Base-by-base conservation (phyloP, 169 alveolate genomes). In the Babesia ovata region DNA sequence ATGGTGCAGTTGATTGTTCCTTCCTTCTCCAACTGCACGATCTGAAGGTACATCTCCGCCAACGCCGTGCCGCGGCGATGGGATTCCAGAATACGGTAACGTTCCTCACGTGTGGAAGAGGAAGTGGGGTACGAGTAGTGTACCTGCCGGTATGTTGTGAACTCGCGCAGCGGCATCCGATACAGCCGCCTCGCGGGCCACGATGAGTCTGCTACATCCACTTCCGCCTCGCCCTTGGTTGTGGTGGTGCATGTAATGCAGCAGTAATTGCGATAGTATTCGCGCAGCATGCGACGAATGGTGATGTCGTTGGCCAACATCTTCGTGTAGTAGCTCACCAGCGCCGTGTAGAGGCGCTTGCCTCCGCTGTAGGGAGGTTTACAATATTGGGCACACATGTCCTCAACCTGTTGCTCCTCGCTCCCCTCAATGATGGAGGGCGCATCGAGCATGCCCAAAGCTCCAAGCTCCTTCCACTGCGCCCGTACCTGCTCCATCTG, bases 241-340 rank as follows among this genome's bases (percentile, higher is more conserved):
- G 94, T 89, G 16, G 90, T 89, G 21, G 83, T 85, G 21, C 90
- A 83, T 16, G 94, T 89, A 50, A 89, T 46, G 54, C 90, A 74
- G 39, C 88, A 75, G 57, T 86, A 86, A 60, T 89, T 85, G 61
- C 85, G 58, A 70, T 83, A 89, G 62, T 67, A 89, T 36, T 83
- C 91, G 21, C 94, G 49, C 13, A 89, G 54, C 12, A 89, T 45
- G 50, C 91, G 70, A 58, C 87, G 73, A 7, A 89, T 72, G 0
- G 91, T 70, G 13, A 89, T 86, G 70, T 89, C 84, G 26, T 76
- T 70, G 12, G 92, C 91, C 58, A 85, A 72, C 44, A 78, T 46
- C 26, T 82, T 89, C 17, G 92, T 62, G 63, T 89, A 71, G 83
- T 89, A 89, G 54, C 72, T 85, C 49, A 89, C 86, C 46, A 89